These are phyloP conservation scores for grape (Vitis vinifera) DNA, from an alignment of 164 flowering plant species.

Conservation along the genomic window DNA sequence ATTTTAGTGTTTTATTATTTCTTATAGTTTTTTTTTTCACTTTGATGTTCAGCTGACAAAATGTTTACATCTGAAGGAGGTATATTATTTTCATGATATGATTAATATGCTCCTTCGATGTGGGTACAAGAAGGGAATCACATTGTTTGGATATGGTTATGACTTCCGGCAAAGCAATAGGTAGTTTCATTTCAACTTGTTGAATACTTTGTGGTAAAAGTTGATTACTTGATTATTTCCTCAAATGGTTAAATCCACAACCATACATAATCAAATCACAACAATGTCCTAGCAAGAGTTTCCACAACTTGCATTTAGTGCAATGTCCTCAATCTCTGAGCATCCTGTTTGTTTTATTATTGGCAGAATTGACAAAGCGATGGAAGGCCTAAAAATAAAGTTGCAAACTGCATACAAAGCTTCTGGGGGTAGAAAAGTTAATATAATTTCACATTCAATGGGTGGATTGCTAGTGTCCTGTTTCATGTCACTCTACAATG, in stretches of 20 bases:
- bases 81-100: constrained; percentile 89
- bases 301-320: not conserved
- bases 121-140: constrained; percentile 86
- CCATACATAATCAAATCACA: not conserved
- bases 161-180: constrained; percentile 96
- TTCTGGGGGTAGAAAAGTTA: constrained; percentile 87
- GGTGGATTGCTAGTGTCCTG: constrained; percentile 82
- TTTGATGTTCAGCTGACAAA: constrained; percentile 40
- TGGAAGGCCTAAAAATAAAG: constrained; percentile 67
- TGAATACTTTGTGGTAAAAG: not conserved
- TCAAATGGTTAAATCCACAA: not conserved
- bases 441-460: constrained; percentile 90
- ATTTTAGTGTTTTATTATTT: not conserved
- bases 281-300: not conserved
- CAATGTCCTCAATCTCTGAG: constrained; percentile 14
- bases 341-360: constrained; percentile 13
- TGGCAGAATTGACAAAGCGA: constrained; percentile 60
- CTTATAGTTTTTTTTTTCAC: constrained; percentile 14
- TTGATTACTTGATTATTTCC: constrained; percentile 7
- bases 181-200: constrained; percentile 31
- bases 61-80: constrained; percentile 51
- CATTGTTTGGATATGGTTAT: constrained; percentile 90
- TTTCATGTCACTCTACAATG: constrained; percentile 74
- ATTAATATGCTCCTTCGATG: constrained; percentile 80
- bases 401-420: constrained; percentile 75